Evolutionary conservation across 2,329 filamentous ascomycete genomes (phyloP), one percentile per base, ranked within the genome.

Genomic region (Dactylellina haptotyla): DNA sequence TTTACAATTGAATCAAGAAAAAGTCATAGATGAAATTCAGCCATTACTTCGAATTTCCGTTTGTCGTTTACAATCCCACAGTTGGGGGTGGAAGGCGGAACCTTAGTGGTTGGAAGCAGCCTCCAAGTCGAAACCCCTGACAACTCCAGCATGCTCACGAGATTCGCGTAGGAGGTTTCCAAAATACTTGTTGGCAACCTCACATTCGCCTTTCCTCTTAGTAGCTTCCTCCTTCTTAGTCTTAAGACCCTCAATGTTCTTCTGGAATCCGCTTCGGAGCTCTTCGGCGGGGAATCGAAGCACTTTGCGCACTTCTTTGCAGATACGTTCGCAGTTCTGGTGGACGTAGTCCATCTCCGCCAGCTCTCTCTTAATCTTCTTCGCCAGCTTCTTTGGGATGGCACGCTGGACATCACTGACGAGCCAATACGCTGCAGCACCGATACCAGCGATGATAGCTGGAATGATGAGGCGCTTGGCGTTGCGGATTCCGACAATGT

Each of bases 181-280:
- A 81, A 99, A 99, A 83, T 96, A 98, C 81, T 94, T 96, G 76
- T 87, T 84, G 4, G 95, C 95, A 30, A 92, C 88, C 79, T 96
- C 90, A 79, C 92, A 95, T 82, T 98, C 94, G 32, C 84, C 84
- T 81, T 89, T 89, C 73, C 92, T 86, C 83, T 95, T 96, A 79
- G 87, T 85, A 6, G 92, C 95, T 79, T 97, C 91, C 77, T 95
- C 90, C 77, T 90, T 89, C 80, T 91, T 90, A 64, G 84, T 83
- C 73, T 87, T 89, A 9, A 98, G 87, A 77, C 95, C 89, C 82
- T 98, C 93, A 51, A 97, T 89, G 26, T 89, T 92, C 61, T 90
- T 89, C 78, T 96, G 90, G 28, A 99, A 86, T 58, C 90, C 89
- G 45, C 92, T 88, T 61, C 93, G 89, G 5, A 99, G 87, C 78